Percentiles rank a stretch among this genome's conserved stretches.
phyloP scores from a whole-genome alignment of 345 rosid species.

The Salix brachista region DNA sequence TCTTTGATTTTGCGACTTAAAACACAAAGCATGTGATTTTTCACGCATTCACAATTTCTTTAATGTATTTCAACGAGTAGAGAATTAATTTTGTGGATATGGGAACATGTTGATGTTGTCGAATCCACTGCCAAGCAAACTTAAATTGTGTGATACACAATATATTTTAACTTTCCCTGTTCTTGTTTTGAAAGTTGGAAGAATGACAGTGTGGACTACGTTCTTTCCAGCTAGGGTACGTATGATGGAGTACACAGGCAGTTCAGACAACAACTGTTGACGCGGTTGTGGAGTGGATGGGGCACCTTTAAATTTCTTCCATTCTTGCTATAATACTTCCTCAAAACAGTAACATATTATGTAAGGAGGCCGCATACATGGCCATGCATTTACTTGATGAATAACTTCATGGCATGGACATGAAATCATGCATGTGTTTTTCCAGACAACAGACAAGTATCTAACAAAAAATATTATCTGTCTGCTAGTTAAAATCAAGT shows the following conservation, averaged over 20 bases:
- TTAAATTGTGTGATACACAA: too few relatives aligned
- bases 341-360: not conserved
- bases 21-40: too few relatives aligned
- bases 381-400: too few relatives aligned
- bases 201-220: not conserved
- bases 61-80: too few relatives aligned
- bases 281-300: constrained; percentile 5
- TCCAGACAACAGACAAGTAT: not conserved
- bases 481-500: not conserved
- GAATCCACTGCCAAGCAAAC: too few relatives aligned
- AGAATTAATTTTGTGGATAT: too few relatives aligned
- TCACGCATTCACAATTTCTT: too few relatives aligned
- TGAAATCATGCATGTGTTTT: not conserved
- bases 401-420: not conserved
- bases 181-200: too few relatives aligned
- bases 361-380: not conserved
- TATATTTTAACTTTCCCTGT: too few relatives aligned
- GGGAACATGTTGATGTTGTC: too few relatives aligned
- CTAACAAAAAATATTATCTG: not conserved
- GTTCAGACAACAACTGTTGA: not conserved
- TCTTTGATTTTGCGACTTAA: too few relatives aligned
- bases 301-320: not conserved
- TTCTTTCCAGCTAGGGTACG: constrained; percentile 6
- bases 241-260: not conserved
- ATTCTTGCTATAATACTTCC: not conserved